Evolutionary conservation across 1,284 basidiomycete species (phyloP).

Genomic region (Ganoderma multipileum): DNA sequence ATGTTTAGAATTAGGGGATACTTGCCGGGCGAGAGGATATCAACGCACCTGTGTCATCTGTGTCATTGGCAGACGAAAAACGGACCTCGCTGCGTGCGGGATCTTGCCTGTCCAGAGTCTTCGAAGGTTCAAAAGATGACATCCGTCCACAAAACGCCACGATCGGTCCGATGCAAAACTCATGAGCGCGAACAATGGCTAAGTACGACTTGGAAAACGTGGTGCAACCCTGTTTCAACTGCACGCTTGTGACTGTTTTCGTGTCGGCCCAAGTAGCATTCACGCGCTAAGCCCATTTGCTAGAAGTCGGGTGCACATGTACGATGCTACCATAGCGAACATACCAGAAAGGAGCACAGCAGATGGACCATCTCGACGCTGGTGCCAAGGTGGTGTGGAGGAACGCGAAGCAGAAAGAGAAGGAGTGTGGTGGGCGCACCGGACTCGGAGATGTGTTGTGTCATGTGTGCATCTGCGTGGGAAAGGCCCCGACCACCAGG

Average conservation of each 20-base stretch:
- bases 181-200: too few relatives aligned
- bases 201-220: too few relatives aligned
- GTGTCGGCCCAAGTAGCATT: too few relatives aligned
- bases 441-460: background rate
- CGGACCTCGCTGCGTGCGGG: too few relatives aligned
- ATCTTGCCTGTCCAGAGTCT: too few relatives aligned
- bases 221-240: too few relatives aligned
- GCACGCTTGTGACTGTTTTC: too few relatives aligned
- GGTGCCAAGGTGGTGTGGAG: background rate
- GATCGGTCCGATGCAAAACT: too few relatives aligned
- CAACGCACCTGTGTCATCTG: background rate
- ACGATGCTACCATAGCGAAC: background rate
- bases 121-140: too few relatives aligned
- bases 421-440: background rate
- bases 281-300: background rate
- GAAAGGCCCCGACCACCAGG: conserved; percentile 27
- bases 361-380: background rate
- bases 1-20: background rate
- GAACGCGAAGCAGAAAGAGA: background rate
- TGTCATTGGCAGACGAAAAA: background rate
- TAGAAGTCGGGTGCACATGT: background rate
- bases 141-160: too few relatives aligned
- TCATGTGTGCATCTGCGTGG: conserved; percentile 25
- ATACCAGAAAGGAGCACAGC: background rate
- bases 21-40: background rate